These are phyloP conservation scores for Hypoxylon rubiginosum DNA, from an alignment of 2,329 filamentous ascomycete species.

Conservation along the genomic window DNA sequence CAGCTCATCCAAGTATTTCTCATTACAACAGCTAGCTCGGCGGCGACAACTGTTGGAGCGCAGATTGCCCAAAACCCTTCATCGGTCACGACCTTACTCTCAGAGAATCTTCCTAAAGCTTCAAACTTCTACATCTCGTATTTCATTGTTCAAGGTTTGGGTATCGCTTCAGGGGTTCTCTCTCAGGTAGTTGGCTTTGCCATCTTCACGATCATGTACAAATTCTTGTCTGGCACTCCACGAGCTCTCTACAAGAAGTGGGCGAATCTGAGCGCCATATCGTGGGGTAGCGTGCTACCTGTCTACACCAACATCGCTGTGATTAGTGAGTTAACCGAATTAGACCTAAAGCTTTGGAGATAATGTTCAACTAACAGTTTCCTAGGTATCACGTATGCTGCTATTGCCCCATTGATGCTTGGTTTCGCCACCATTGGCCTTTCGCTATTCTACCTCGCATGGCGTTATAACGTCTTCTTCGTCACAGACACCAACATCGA, in stretches of 20 bases:
- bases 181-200: conserved; percentile 80
- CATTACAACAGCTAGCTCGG: conserved; percentile 84
- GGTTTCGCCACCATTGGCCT: conserved; percentile 85
- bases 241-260: conserved; percentile 84
- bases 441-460: conserved; percentile 85
- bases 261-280: conserved; percentile 78
- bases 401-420: conserved; percentile 87
- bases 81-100: conserved; percentile 73
- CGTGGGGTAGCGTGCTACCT: conserved; percentile 87
- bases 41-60: conserved; percentile 77
- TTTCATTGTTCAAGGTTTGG: conserved; percentile 91
- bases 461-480: conserved; percentile 91
- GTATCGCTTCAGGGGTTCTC: conserved; percentile 79
- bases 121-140: conserved; percentile 98
- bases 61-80: conserved; percentile 74
- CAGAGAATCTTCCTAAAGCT: conserved; percentile 80
- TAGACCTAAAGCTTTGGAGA: not conserved
- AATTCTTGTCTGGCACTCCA: conserved; percentile 81
- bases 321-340: conserved; percentile 69
- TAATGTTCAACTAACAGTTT: conserved; percentile 38
- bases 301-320: conserved; percentile 85
- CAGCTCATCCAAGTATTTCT: conserved; percentile 94
- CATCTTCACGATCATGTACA: conserved; percentile 80
- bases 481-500: conserved; percentile 86
- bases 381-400: conserved; percentile 84